Evolutionary conservation across 169 alveolate species (phyloP).

Genomic region (Cardiosporidium cionae): DNA sequence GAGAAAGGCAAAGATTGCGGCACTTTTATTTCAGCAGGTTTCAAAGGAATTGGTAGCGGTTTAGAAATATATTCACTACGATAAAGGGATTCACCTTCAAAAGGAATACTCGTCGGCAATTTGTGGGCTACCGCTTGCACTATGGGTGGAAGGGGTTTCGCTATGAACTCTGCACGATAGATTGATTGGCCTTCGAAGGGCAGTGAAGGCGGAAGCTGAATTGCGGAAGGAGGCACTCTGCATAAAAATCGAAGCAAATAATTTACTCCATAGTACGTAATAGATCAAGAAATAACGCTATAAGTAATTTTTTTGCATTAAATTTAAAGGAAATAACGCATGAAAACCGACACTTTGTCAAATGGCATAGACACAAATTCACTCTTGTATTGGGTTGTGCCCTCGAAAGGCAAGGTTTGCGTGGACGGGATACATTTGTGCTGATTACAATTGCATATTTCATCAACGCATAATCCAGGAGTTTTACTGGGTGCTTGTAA

Average conservation of each 20-base stretch:
- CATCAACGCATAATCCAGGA: conserved; percentile 55
- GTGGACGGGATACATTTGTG: conserved; percentile 41
- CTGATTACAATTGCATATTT: conserved; percentile 50
- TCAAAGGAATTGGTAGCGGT: conserved; percentile 36
- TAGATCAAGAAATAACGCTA: too few species aligned
- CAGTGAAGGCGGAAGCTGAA: too few species aligned
- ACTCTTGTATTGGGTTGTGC: conserved; percentile 39
- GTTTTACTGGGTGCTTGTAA: too few species aligned
- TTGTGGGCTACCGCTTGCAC: conserved; percentile 15
- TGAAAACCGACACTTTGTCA: too few species aligned
- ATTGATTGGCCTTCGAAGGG: conserved; percentile 46
- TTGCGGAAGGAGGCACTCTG: too few species aligned
- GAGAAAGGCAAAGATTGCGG: conserved; percentile 37
- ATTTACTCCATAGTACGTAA: too few species aligned
- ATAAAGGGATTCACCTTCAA: conserved; percentile 36
- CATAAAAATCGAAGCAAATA: too few species aligned
- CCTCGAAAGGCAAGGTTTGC: conserved; percentile 43
- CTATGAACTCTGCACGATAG: conserved; percentile 37
- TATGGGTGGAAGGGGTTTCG: conserved; percentile 42
- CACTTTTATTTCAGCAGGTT: conserved; percentile 15
- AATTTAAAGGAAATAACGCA: too few species aligned
- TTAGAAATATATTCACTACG: conserved; percentile 47
- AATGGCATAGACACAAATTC: conserved; percentile 47
- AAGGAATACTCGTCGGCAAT: conserved; percentile 33
- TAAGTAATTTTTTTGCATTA: too few species aligned